Evolutionary conservation across 768 basidiomycete species (phyloP), one percentile per base, ranked within the genome.

Genomic region (Tulasnella sp.): DNA sequence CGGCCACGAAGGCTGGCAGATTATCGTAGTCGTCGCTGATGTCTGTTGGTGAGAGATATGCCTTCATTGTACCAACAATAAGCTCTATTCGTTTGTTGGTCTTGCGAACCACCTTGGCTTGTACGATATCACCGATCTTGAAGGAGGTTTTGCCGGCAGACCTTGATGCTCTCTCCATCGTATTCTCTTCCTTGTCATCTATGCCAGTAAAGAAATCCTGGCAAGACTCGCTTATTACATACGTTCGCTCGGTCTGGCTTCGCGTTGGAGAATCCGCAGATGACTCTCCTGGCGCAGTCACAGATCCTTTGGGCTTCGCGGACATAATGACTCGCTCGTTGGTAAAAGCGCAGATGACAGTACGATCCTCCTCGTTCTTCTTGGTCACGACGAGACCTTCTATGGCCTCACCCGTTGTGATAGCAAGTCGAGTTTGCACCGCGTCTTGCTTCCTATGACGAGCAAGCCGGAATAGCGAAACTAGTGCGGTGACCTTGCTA

Each of bases 401-500:
- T 27, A 97, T 69, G 48, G 74, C 75, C 48, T 88, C 85, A 10
- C 88, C 89, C 7, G 74, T 72, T 63, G 84, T 81, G 49, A 97
- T 71, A 7, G 73, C 69, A 2, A 72, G 70, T 38, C 34, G 34
- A 7, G 34, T 38, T 24, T 80, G 80, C 22, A 92, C 74, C 65
- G 87, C 85, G 24, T 83, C 73, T 17, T 85, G 72, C 1, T 83
- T 75, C n/a, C 80, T 69, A 27, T 73, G 76, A 34, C 87, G 81
- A 10, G 93, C 92, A 59, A 97, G 74, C 63, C 87, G 87, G 67
- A 85, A 85, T 62, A 96, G 73, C 0, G 93, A 91, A n/a, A 97
- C 72, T 24, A 97, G 76, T 0, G 89, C 92, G 41, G 82, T 82
- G 43, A 85, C 76, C 64, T 80, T 75, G 2, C 80, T 80, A 1